phyloP scores from a whole-genome alignment of 2,329 filamentous ascomycete species.

The Sporothrix pseudoabietina region DNA sequence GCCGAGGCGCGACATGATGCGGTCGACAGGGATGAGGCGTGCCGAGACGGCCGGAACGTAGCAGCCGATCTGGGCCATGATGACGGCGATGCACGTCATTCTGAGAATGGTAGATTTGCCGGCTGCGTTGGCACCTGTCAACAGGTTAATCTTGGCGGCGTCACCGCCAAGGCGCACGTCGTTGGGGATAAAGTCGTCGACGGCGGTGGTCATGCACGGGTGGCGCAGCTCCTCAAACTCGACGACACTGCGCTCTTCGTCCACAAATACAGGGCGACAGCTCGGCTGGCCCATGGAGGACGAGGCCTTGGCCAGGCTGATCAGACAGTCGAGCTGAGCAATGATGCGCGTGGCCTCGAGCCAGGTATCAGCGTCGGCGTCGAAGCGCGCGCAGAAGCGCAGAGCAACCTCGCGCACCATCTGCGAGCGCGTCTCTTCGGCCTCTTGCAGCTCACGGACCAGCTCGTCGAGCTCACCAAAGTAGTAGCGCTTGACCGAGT shows the following conservation, averaged over 20 bases:
- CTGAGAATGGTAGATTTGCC: slow-evolving; percentile 95
- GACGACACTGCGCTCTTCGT: slow-evolving; percentile 81
- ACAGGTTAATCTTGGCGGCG: slow-evolving; percentile 78
- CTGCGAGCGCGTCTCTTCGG: slow-evolving; percentile 89
- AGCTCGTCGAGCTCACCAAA: slow-evolving; percentile 79
- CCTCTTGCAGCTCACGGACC: slow-evolving; percentile 87
- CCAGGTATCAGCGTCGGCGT: slow-evolving; percentile 83
- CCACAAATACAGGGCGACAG: slow-evolving; percentile 85
- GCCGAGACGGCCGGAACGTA: slow-evolving; percentile 84
- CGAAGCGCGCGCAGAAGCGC: slow-evolving; percentile 85
- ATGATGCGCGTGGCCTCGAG: slow-evolving; percentile 86
- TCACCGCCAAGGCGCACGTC: slow-evolving; percentile 84
- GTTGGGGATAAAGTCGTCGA: slow-evolving; percentile 95
- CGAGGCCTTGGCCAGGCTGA: slow-evolving; percentile 89
- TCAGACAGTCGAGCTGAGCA: slow-evolving; percentile 90
- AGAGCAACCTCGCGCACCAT: slow-evolving; percentile 83
- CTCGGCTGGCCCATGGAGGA: slow-evolving; percentile 79
- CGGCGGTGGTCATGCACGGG: slow-evolving; percentile 87
- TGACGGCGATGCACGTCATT: slow-evolving; percentile 96
- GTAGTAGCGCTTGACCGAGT: slow-evolving; percentile 90
- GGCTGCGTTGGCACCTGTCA: slow-evolving; percentile 95
- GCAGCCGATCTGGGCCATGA: slow-evolving; percentile 96
- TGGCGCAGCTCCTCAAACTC: slow-evolving; percentile 92
- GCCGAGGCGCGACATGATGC: slow-evolving; percentile 97
- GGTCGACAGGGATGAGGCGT: slow-evolving; percentile 84